Evolutionary conservation across 2,329 filamentous ascomycete genomes (phyloP), one percentile per base, ranked within the genome.

Genomic region (Calonectria naviculata): DNA sequence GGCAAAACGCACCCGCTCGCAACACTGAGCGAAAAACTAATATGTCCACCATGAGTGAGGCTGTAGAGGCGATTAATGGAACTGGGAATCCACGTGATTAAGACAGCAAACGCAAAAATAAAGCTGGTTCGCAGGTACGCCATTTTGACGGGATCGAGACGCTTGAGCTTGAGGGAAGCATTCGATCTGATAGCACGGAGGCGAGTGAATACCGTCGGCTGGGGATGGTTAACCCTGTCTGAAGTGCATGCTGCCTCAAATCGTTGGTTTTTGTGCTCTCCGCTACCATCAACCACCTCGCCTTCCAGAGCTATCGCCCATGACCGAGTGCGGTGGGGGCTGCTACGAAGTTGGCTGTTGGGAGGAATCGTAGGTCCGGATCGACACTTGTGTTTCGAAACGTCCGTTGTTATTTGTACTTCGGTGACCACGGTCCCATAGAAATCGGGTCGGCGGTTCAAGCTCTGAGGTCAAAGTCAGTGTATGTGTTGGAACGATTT

Each of bases 41-140:
- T 84, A 29, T 84, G 77, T 13, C 85, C 78, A 7, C 78, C 52
- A 71, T 90, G 84, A 3, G 90, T 84, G 46, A 95, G 85, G 65
- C 90, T 89, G 80, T 94, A 93, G 6, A 95, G 87, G 17, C 93
- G 87, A 81, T 96, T 95, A 79, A 93, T 88, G 26, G 91, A 93
- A 70, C 91, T 93, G 2, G 89, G 89, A 2, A 89, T 90, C 89
- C 89, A 91, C 2, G 89, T 91, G 24, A 91, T 87, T 26, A 91
- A 81, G 26, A 91, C 87, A 2, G 88, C 88, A 71, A 91, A 86
- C 29, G 87, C 89, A 67, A 91, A 91, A 12, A 91, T 88, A 79
- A 90, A 90, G 26, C 88, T 90, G 2, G 89, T 91, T 17, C 89
- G 87, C 34, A 91, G 83, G 74, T 91, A 91, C 6, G 89, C 87